Base-by-base conservation (phyloP, 306 rosid species). In the Malus sylvestris region DNA sequence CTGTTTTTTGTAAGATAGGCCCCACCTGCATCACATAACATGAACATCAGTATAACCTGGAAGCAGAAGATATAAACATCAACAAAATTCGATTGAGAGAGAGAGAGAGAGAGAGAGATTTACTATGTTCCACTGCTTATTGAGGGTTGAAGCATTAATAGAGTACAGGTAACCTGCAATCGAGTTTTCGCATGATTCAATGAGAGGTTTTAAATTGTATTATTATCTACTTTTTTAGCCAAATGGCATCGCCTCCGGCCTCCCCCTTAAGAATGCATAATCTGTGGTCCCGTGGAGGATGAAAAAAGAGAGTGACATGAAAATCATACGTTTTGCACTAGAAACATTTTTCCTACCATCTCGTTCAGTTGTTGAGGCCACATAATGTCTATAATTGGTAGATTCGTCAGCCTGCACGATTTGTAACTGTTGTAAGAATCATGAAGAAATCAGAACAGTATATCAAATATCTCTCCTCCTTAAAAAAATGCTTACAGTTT, bases 341-440 rank as follows among this genome's bases (percentile, higher is more conserved):
- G 42, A 70, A 46, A 20, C 42, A 3, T 51, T 49, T 29, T 68
- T 59, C 69, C 16, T 85, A 92, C 99, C 98, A 85, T 96, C 97
- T 81, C 99, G 84, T 84, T 96, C 99, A 20, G 90, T 89, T 60
- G 99, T 92, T 73, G 98, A 83, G 67, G 96, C 92, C 68, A 92
- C 79, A 76, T 96, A 95, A 68, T 85, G 98, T 78, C 99, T 79
- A 81, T 64, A 96, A 71, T 78, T 61, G 75, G 75, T 89, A 7
- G 97, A 72, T 67, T 85, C 88, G 76, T 80, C 91, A 20, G 88
- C 84, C 98, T 95, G 89, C 80, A 78, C 8, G 70, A 78, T 73
- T 72, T 57, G 65, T 70, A 67, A 76, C 71, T 72, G 70, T 67
- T 51, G 72, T 76, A 73, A 76, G 65, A 79, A 67, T 76, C 77